Evolutionary conservation across 306 rosid species (phyloP).

Genomic region (Cucurbita moschata): DNA sequence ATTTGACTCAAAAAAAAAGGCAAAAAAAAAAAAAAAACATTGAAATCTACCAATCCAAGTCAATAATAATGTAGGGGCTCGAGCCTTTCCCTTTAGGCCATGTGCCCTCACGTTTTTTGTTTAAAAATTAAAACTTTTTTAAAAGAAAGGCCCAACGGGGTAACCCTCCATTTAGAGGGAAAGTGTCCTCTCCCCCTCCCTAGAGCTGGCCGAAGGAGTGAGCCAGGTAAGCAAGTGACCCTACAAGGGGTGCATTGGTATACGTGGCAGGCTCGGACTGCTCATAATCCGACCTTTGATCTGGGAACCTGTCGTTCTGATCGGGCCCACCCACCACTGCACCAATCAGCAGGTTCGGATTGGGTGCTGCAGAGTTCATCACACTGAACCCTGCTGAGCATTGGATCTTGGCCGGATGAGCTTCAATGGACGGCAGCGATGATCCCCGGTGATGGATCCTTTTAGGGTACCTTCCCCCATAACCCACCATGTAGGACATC

Average conservation of each 20-base stretch:
- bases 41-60: not conserved
- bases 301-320: slow-evolving; percentile 40
- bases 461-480: slow-evolving; percentile 60
- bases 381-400: slow-evolving; percentile 48
- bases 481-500: slow-evolving; percentile 97
- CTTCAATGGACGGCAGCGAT: slow-evolving; percentile 41
- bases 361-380: slow-evolving; percentile 44
- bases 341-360: slow-evolving; percentile 43
- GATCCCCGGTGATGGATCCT: slow-evolving; percentile 92
- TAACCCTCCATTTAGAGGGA: slow-evolving; percentile 1
- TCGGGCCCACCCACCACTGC: slow-evolving; percentile 61
- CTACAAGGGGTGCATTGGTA: slow-evolving; percentile 52
- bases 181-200: not conserved
- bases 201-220: slow-evolving; percentile 53
- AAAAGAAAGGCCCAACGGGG: too few relatives aligned
- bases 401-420: slow-evolving; percentile 46
- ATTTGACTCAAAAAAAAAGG: not conserved
- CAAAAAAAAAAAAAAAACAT: not conserved
- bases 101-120: slow-evolving; percentile 18
- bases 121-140: not conserved
- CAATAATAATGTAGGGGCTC: slow-evolving; percentile 14
- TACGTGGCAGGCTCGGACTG: slow-evolving; percentile 66
- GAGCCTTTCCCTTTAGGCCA: slow-evolving; percentile 2
- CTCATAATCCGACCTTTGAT: slow-evolving; percentile 52
- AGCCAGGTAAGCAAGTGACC: slow-evolving; percentile 49